Conservation (phyloP, 2,329 filamentous ascomycete species). For the Herpotrichia juniperi region DNA sequence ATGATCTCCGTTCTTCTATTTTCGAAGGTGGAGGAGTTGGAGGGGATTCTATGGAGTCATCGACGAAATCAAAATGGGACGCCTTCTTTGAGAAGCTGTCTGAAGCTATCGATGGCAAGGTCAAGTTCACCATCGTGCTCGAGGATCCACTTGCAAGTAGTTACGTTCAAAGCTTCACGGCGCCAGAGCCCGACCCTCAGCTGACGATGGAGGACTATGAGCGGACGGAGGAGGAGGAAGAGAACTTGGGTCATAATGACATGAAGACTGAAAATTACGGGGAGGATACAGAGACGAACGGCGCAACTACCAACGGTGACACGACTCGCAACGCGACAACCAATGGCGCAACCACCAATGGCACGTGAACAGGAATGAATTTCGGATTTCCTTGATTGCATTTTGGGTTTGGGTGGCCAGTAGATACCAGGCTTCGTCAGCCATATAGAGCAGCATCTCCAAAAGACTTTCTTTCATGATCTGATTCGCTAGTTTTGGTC, state of each 20-base stretch:
- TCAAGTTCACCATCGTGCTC: conserved; percentile 81
- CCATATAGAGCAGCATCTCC: conserved; percentile 18
- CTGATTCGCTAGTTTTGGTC: neutral
- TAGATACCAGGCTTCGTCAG: conserved; percentile 47
- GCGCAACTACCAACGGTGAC: conserved; percentile 22
- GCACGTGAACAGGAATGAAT: conserved; percentile 11
- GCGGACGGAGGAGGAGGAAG: conserved; percentile 88
- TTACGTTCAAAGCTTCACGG: conserved; percentile 87
- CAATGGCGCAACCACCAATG: conserved; percentile 26
- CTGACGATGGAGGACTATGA: conserved; percentile 83
- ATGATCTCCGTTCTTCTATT: conserved; percentile 86
- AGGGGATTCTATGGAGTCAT: conserved; percentile 77
- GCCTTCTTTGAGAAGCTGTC: conserved; percentile 80
- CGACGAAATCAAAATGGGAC: conserved; percentile 75
- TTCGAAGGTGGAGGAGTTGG: conserved; percentile 74
- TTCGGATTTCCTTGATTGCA: conserved; percentile 26
- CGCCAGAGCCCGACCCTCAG: conserved; percentile 81
- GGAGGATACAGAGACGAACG: conserved; percentile 46
- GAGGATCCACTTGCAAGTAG: conserved; percentile 89
- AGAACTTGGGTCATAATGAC: conserved; percentile 86
- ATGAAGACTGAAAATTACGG: conserved; percentile 94
- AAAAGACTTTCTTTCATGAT: neutral
- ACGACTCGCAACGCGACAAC: conserved; percentile 31
- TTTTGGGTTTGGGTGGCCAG: conserved; percentile 29
- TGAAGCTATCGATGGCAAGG: conserved; percentile 78